These are phyloP conservation scores for Coemansia erecta DNA, from an alignment of 192 early-diverging fungal species.

Conservation along the genomic window DNA sequence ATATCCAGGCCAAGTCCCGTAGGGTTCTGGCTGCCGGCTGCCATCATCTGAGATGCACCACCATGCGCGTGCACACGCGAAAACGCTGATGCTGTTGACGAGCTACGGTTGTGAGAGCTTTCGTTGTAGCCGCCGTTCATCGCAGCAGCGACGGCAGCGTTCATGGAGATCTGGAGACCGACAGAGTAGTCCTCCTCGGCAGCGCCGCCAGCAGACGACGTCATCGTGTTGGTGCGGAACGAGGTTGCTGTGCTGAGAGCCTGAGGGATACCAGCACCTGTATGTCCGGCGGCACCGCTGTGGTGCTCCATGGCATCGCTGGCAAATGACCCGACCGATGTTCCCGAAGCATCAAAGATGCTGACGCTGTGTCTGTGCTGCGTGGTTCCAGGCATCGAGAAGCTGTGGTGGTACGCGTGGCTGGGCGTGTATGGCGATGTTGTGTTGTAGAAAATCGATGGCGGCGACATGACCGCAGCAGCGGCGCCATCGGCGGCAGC, in stretches of 20 bases:
- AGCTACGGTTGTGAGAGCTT: conserved; percentile 18
- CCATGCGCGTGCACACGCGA: conserved; percentile 26
- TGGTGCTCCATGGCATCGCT: conserved; percentile 8
- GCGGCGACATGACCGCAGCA: conserved; percentile 35
- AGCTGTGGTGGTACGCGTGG: conserved; percentile 45
- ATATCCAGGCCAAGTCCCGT: conserved; percentile 33
- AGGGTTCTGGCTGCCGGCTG: conserved; percentile 8
- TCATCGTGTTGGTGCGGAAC: conserved; percentile 13
- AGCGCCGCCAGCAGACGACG: conserved; percentile 8
- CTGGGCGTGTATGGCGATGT: conserved; percentile 41
- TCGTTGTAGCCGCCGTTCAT: conserved; percentile 35
- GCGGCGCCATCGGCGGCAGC: conserved; percentile 32
- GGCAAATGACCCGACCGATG: conserved; percentile 21
- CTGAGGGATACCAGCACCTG: background rate
- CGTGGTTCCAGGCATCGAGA: conserved; percentile 30
- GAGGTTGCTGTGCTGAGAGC: conserved; percentile 3
- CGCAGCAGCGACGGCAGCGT: conserved; percentile 28
- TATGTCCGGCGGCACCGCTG: background rate
- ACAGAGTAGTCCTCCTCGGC: conserved; percentile 36
- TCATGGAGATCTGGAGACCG: conserved; percentile 49
- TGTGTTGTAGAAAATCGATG: conserved; percentile 40
- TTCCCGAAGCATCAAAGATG: conserved; percentile 18
- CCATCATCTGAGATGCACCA: conserved; percentile 33
- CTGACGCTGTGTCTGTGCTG: conserved; percentile 18
- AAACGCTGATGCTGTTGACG: conserved; percentile 37